Percentiles rank a stretch among this genome's conserved stretches.
phyloP scores from a whole-genome alignment of 176 grass and related monocot genomes.

The Triticum urartu region DNA sequence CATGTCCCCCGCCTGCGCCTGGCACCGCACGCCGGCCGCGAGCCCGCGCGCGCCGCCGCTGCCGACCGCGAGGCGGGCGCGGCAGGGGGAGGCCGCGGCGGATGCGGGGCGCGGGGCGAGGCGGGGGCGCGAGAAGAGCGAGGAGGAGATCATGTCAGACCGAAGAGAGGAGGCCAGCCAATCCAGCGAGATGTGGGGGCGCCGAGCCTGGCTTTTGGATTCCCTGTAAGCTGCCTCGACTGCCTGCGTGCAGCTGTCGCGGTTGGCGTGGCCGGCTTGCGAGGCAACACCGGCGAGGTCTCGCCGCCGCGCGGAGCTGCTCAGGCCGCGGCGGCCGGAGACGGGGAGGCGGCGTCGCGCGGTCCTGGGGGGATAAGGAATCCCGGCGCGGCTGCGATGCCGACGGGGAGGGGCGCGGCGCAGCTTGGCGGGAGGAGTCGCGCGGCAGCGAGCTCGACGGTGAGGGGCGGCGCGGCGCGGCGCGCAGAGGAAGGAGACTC shows the following conservation, averaged over 20 bases:
- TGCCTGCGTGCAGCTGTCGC: neutral
- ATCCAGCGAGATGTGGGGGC: neutral
- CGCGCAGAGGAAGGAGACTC: too few relatives aligned
- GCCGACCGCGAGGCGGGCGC: neutral
- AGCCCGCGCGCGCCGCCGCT: neutral
- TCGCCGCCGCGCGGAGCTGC: neutral
- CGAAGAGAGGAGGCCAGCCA: neutral
- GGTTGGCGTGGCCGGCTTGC: neutral
- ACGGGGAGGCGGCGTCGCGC: neutral
- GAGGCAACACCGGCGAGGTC: neutral
- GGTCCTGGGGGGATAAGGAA: neutral
- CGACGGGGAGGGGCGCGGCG: too few relatives aligned
- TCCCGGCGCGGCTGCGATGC: neutral
- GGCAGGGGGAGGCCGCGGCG: neutral
- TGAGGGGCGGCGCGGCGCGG: too few relatives aligned
- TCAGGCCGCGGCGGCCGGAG: neutral
- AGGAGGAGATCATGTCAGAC: slow-evolving; percentile 25
- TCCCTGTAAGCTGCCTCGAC: neutral
- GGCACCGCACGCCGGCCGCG: slow-evolving; percentile 33
- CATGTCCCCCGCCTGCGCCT: slow-evolving; percentile 33
- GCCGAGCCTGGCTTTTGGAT: neutral
- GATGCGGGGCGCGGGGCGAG: neutral
- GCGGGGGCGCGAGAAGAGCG: neutral
- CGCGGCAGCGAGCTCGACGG: too few relatives aligned
- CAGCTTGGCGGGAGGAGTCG: too few relatives aligned